Evolutionary conservation across 345 rosid species (phyloP), one percentile per base, ranked within the genome.

Genomic region (Syzygium jambos): DNA sequence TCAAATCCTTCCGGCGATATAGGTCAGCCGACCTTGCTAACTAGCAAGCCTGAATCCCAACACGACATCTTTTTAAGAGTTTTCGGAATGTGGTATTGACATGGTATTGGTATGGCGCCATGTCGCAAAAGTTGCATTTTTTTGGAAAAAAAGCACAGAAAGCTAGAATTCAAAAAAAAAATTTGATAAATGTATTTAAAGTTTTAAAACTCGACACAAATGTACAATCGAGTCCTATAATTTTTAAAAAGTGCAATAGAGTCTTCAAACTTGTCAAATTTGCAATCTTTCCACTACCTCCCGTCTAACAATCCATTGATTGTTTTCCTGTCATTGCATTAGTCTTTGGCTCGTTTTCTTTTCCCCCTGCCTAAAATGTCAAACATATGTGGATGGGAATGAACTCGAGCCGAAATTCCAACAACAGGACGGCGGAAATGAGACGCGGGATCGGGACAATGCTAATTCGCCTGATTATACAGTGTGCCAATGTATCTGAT

Each of bases 181-280:
- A 2, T 9, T n/a, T 34, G n/a, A 57, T 23, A 9, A 56, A n/a
- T 2, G 23, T 2, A 10, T 57, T 0, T 0, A 0, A 1, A 57
- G 3, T 57, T 5, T 0, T 57, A 57, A 56, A 56, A 55, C 5
- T 9, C 22, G 11, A 21, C 25, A 0, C 22, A 9, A 54, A 21
- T 7, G 0, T 54, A 2, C 9, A 55, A 8, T 55, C 22, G 46
- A 43, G 46, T 43, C 46, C 46, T 43, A 43, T 43, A 43, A 43
- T 7, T 43, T 43, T 0, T 3, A 22, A 23, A 57, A 56, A 4
- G 1, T 23, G 0, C 5, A 4, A 57, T 57, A 1, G 11, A 4
- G 2, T 57, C 25, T 6, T 10, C 10, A 10, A 23, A 57, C 14
- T 57, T 23, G 10, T 6, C 0, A 54, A 19, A 23, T 2, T 1